These are phyloP conservation scores for Fonsecaea nubica DNA, from an alignment of 2,329 filamentous ascomycete genomes.

Conservation along the genomic window DNA sequence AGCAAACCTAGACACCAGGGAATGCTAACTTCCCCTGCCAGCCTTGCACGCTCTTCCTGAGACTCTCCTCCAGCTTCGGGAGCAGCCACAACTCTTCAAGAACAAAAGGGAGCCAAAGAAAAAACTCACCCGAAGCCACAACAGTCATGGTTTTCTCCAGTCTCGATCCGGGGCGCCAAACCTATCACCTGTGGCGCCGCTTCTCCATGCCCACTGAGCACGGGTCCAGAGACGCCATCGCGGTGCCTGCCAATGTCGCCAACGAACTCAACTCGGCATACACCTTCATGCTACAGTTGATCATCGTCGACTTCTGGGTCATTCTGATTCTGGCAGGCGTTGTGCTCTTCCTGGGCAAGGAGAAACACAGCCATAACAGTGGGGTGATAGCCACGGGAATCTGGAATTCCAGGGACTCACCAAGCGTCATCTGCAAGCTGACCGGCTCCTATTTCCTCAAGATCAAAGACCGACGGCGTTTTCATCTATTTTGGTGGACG, in stretches of 20 bases:
- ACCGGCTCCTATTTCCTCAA: slow-evolving; percentile 12
- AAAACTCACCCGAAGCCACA: neutral
- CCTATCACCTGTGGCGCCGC: slow-evolving; percentile 18
- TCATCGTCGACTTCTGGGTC: slow-evolving; percentile 17
- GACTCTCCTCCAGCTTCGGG: neutral
- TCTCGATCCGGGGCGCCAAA: slow-evolving; percentile 9
- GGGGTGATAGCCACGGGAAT: slow-evolving; percentile 20
- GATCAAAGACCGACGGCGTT: slow-evolving; percentile 16
- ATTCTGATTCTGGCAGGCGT: slow-evolving; percentile 16
- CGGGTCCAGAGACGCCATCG: slow-evolving; percentile 11
- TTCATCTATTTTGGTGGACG: slow-evolving; percentile 11
- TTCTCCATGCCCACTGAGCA: slow-evolving; percentile 14
- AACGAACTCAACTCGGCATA: slow-evolving; percentile 21
- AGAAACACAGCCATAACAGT: slow-evolving; percentile 21
- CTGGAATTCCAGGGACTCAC: slow-evolving; percentile 16
- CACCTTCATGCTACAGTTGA: slow-evolving; percentile 20
- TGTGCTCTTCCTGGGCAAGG: slow-evolving; percentile 16
- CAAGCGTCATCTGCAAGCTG: slow-evolving; percentile 10
- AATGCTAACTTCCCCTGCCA: neutral
- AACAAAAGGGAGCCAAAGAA: neutral
- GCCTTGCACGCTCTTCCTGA: slow-evolving; percentile 6
- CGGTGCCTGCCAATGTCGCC: slow-evolving; percentile 14
- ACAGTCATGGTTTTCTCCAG: slow-evolving; percentile 14
- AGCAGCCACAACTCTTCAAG: neutral
- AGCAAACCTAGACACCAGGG: neutral